Percentiles rank a stretch among this genome's conserved stretches.
phyloP scores from a whole-genome alignment of 1,139 yeast species.

The Blastobotrys indianensis region DNA sequence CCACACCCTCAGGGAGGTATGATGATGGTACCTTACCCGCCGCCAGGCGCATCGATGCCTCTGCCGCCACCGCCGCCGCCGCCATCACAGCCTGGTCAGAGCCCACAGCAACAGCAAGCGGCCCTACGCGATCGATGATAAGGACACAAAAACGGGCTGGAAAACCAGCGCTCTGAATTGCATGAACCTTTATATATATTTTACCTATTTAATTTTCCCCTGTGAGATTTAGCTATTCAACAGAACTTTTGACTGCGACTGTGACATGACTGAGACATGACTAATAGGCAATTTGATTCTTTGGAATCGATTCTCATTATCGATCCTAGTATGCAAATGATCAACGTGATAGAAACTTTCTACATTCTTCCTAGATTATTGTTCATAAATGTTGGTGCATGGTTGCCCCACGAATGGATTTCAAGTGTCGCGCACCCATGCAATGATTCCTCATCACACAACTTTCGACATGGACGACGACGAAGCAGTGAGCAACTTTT shows the following conservation, averaged over 20 bases:
- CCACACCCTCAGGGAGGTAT: slow-evolving; percentile 6
- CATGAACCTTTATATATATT: not conserved
- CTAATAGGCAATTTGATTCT: no score
- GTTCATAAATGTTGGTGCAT: no score
- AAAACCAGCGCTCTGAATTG: no score
- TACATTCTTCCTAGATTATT: no score
- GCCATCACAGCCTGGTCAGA: slow-evolving; percentile 4
- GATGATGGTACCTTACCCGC: slow-evolving; percentile 10
- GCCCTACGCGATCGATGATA: slow-evolving; percentile 10
- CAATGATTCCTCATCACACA: not conserved
- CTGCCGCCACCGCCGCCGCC: slow-evolving; percentile 15
- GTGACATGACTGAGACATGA: no score
- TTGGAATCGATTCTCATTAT: no score
- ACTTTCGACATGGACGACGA: slow-evolving; percentile 31
- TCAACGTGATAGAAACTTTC: not conserved
- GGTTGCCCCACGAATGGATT: not conserved
- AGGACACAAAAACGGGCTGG: slow-evolving; percentile 6
- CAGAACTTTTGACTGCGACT: not conserved
- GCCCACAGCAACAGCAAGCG: slow-evolving; percentile 1
- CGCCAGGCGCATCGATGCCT: slow-evolving; percentile 7
- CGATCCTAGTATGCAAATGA: no score
- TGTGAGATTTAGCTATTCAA: not conserved
- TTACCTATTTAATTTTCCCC: not conserved
- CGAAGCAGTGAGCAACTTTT: slow-evolving; percentile 62
- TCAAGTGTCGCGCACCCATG: not conserved